Evolutionary conservation across 495 filamentous ascomycete species (phyloP), one percentile per base, ranked within the genome.

Genomic region (Penicillium desertorum): DNA sequence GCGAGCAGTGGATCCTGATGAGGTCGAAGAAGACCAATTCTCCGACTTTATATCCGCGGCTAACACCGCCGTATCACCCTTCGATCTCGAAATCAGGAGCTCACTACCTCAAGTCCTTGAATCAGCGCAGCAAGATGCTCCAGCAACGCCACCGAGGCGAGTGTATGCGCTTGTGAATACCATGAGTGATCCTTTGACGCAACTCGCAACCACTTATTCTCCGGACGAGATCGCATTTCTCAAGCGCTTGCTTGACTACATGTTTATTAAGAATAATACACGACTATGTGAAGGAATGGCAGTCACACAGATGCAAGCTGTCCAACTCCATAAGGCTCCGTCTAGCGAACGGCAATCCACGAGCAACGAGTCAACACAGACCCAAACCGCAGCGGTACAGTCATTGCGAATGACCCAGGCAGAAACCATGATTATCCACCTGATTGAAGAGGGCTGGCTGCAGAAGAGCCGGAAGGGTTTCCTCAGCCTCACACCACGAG

Each of bases 201-300:
- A 96, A 68, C 78, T 96, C 23, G 90, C 91, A n/a, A 98, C 94
- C 1, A 83, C 80, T 0, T 86, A 86, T 67, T 77, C 84, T 0
- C 73, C 89, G 19, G 95, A 98, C 56, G 92, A 98, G 74, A 91
- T 98, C 36, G 82, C 89, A 11, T 98, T 88, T 70, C 79, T 98
- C 54, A 91, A 95, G 74, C 77, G 94, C 1, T 67, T 98, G 16
- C 84, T 98, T 0, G 93, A 98, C 70, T 85, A 82, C 59, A 96
- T 98, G 86, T 98, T 97, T 66, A 89, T 92, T 45, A 86, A 80
- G 4, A 82, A 91, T 67, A 97, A 98, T 62, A 91, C 86, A 0
- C 74, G 72, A 22, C 74, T 83, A 2, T 82, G 83, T 56, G 93
- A 98, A 71, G 80, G 90, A 46, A 87, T 96, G 84, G 90, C 88